phyloP scores from a whole-genome alignment of 257 asterid genomes.

The Plantago major region DNA sequence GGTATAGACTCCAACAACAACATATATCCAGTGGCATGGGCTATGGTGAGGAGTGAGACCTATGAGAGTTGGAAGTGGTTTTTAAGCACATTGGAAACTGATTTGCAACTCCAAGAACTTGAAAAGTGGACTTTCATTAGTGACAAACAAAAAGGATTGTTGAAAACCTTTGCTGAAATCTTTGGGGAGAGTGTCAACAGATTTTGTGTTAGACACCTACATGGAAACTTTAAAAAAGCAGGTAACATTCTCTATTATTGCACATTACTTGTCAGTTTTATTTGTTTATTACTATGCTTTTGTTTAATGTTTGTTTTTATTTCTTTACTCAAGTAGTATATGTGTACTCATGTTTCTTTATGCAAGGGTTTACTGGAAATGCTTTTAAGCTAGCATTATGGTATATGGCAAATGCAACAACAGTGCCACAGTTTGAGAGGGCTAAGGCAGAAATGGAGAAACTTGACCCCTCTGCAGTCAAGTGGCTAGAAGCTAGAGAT shows the following conservation, averaged over 20 bases:
- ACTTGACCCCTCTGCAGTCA: no score
- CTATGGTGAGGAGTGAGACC: not conserved
- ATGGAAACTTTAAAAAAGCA: not conserved
- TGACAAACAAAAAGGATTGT: not conserved
- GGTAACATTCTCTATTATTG: no score
- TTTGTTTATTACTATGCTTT: no score
- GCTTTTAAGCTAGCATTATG: not conserved
- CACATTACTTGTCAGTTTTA: no score
- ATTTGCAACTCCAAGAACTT: not conserved
- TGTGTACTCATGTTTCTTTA: not conserved
- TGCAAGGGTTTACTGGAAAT: not conserved
- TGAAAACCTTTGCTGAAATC: not conserved
- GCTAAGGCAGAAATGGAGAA: no score
- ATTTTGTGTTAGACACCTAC: not conserved
- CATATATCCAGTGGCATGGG: not conserved
- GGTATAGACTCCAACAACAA: slow-evolving; percentile 1
- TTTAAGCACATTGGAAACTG: not conserved
- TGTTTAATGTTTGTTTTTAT: no score
- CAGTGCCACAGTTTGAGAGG: not conserved
- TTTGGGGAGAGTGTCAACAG: not conserved
- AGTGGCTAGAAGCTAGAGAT: not conserved
- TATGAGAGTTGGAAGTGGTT: not conserved
- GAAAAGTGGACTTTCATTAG: not conserved
- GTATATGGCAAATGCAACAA: not conserved
- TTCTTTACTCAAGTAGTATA: no score